phyloP scores from a whole-genome alignment of 371 early-diverging fungal genomes.

The Paraphysoderma sedebokerense region DNA sequence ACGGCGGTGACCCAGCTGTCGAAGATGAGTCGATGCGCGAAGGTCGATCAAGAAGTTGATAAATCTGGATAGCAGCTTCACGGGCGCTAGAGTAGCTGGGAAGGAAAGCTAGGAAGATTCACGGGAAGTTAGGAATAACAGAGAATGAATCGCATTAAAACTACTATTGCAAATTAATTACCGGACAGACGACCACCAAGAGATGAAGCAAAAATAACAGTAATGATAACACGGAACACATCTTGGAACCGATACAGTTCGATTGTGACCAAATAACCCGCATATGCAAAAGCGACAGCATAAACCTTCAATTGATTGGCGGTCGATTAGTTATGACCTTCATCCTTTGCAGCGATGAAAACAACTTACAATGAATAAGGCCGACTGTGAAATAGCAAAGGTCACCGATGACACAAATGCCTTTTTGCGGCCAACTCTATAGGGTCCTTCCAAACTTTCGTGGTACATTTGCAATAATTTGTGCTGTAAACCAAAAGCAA shows the following conservation, averaged over 20 bases:
- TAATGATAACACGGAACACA: slow-evolving; percentile 40
- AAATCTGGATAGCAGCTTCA: slow-evolving; percentile 56
- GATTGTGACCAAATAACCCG: background rate
- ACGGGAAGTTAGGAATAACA: background rate
- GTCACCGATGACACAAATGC: no score
- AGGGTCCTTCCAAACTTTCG: no score
- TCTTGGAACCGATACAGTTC: background rate
- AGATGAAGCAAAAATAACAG: slow-evolving; percentile 54
- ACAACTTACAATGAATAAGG: slow-evolving; percentile 41
- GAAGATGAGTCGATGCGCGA: slow-evolving; percentile 44
- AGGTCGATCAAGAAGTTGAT: slow-evolving; percentile 51
- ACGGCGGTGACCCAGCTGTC: background rate
- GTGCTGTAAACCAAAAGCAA: slow-evolving; percentile 1
- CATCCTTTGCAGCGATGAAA: no score
- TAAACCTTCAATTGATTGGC: no score
- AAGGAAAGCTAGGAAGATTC: slow-evolving; percentile 11
- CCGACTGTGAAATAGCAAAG: slow-evolving; percentile 45
- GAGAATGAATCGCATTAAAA: background rate
- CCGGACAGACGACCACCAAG: background rate
- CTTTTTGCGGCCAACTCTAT: no score
- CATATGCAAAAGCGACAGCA: background rate
- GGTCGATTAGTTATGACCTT: no score
- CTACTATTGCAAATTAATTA: background rate
- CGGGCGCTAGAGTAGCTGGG: slow-evolving; percentile 57
- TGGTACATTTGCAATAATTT: no score